Evolutionary conservation across 139 green algal genomes (phyloP), one percentile per base, ranked within the genome.

Genomic region (Nannochloris sp.): DNA sequence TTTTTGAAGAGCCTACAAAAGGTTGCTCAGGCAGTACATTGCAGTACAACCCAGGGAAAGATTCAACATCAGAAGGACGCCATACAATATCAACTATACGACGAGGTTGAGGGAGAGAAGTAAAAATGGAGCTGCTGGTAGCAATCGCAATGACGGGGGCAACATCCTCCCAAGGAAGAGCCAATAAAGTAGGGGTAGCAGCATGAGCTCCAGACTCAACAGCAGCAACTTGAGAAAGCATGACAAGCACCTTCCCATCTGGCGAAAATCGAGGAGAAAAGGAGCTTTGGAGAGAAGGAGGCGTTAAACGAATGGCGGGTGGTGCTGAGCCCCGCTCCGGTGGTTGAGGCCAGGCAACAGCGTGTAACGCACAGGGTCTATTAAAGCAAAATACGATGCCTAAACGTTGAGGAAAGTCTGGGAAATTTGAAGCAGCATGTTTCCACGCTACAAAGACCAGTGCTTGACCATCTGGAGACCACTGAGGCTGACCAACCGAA

Each of bases 361-460:
- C 76, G 44, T 81, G 78, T 46, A 95, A 45, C 48, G 15, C 27
- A 57, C 83, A 89, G 3, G 83, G 82, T 19, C 91, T 81, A 75
- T 96, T 97, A 68, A 86, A 84, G 77, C 91, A 97, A 72, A 89
- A 91, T 0, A 95, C 79, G 4, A 96, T 87, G 36, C 91, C 91
- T 30, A 97, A 77, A 24, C 71, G 66, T 42, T 73, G 61, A 5
- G 44, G 10, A n/a, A 80, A 33, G 6, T 6, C n/a, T 2, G 74
- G 80, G 58, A 94, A 89, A 68, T 88, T 91, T 30, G 54, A 35
- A 5, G 74, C 32, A 9, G 53, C 38, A 61, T 91, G 74, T 29
- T 72, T 62, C 91, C 91, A 97, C 5, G 60, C 84, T n/a, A 90
- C 81, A 36, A 85, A 81, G 29, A 92, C 64, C 9, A 95, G 58